phyloP scores from a whole-genome alignment of 345 rosid species.

The Arabidopsis arenosa region DNA sequence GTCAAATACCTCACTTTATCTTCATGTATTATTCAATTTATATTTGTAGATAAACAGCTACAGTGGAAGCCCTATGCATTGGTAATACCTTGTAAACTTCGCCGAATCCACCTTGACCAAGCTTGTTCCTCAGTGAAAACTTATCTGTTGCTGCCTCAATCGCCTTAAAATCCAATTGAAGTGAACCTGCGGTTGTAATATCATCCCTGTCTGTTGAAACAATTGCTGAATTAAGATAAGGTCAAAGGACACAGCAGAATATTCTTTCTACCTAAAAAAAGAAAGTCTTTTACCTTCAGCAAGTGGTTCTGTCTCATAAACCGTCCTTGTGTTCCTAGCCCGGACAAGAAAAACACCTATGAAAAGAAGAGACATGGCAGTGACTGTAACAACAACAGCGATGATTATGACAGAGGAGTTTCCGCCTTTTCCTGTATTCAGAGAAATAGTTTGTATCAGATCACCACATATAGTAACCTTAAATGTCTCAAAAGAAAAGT shows the following conservation, averaged over 20 bases:
- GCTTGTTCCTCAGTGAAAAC: conserved; percentile 52
- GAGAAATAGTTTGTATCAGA: not conserved
- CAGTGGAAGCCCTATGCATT: too few species aligned
- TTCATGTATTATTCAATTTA: too few species aligned
- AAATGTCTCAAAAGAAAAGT: not conserved
- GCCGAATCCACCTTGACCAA: conserved; percentile 62
- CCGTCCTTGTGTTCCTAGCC: conserved; percentile 33
- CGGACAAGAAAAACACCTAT: conserved; percentile 33
- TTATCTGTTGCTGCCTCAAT: conserved; percentile 52
- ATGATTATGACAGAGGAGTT: conserved; percentile 31
- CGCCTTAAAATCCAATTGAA: conserved; percentile 49
- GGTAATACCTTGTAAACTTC: not conserved
- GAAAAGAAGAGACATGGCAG: conserved; percentile 22
- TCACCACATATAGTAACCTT: not conserved
- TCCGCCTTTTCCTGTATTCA: not conserved
- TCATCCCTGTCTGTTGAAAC: conserved; percentile 37
- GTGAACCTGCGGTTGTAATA: conserved; percentile 47
- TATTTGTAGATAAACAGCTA: too few species aligned
- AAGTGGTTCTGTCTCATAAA: not conserved
- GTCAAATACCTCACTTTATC: not conserved
- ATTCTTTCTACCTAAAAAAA: too few species aligned
- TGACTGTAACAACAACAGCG: conserved; percentile 45
- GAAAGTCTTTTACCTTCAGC: not conserved
- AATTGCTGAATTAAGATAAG: not conserved
- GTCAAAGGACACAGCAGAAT: too few species aligned